Evolutionary conservation across 805 yeast species (phyloP), one percentile per base, ranked within the genome.

Genomic region (Millerago galiae): DNA sequence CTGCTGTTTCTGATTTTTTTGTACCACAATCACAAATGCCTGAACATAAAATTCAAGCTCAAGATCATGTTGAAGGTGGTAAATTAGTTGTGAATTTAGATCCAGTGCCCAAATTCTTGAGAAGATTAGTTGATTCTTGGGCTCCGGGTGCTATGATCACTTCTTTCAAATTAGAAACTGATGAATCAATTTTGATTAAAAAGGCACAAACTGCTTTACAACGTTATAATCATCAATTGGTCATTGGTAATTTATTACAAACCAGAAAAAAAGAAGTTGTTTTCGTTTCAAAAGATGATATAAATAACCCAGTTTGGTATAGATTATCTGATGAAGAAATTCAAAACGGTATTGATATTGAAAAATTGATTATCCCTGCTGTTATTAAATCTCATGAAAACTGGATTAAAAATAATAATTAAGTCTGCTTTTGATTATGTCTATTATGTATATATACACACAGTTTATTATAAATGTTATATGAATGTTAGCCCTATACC

Each of bases 1-100:
- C 99, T 8, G 99, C 99, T 0, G 99, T 93, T 0, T 86, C 96
- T 8, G 99, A 93, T 60, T 93, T 93, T 63, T 93, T 90, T 65
- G 71, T 93, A 34, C 99, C 99, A 2, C 76, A 75, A 34, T 80
- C 90, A 1, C 73, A 86, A 50, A 70, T 89, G 54, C 95, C 97
- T 3, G 89, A 88, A 54, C 99, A 93, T 65, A 93, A 93, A 65
- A 93, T 93, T 48, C 99, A 93, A 63, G 82, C 95, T 5, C 81
- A 79, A 45, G 79, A 76, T 18, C 75, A 70, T 30, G 39, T 43
- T 26, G 65, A 67, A 14, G 68, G 68, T 8, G 95, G 95, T 3
- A 87, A 85, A 56, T 67, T 93, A 35, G 76, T 83, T 8, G 86
- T 93, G 10, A 84, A 89, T 52, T 67, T 93, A 50, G 97, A 91